Evolutionary conservation across 257 asterid genomes (phyloP), one percentile per base, ranked within the genome.

Genomic region (Asclepias syriaca): DNA sequence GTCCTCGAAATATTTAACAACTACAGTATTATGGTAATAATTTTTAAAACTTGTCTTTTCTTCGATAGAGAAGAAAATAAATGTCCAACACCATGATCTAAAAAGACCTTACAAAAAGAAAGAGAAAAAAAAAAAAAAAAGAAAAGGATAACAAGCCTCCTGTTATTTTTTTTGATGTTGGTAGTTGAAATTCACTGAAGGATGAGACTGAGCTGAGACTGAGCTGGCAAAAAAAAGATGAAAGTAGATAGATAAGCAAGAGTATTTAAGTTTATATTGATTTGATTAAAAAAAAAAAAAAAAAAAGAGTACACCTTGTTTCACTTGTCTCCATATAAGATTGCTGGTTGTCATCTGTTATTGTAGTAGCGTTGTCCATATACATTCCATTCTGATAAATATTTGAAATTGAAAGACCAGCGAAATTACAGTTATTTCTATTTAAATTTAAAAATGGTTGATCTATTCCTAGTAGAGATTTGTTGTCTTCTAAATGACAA

Each of bases 121-220:
- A 34, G 4, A 34, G 4, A 34, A 34, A 34, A 34, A n/a, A n/a
- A n/a, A n/a, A n/a, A n/a, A n/a, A n/a, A n/a, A n/a, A n/a, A n/a
- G n/a, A n/a, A n/a, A n/a, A n/a, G 4, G 37, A 34, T 34, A 34
- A 1, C 4, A 34, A 34, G 37, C 37, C 6, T 34, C 39, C 39
- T 2, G 39, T 34, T 4, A 34, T 1, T 34, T 34, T 34, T 4
- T 34, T 34, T 24, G 39, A 34, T 34, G 39, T 34, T 34, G 39
- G 4, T 34, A 3, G 59, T 27, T 74, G 77, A 37, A 69, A 24
- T 43, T 76, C 87, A 50, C 67, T 72, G 1, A 58, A 70, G 1
- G 87, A 80, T 58, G 84, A 80, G 53, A 78, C 80, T 8, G 84
- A 78, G 70, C 88, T 84, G 77, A n/a, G n/a, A n/a, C n/a, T n/a